Evolutionary conservation across 768 basidiomycete genomes (phyloP), one percentile per base, ranked within the genome.

Genomic region (Termitomyces sp.): DNA sequence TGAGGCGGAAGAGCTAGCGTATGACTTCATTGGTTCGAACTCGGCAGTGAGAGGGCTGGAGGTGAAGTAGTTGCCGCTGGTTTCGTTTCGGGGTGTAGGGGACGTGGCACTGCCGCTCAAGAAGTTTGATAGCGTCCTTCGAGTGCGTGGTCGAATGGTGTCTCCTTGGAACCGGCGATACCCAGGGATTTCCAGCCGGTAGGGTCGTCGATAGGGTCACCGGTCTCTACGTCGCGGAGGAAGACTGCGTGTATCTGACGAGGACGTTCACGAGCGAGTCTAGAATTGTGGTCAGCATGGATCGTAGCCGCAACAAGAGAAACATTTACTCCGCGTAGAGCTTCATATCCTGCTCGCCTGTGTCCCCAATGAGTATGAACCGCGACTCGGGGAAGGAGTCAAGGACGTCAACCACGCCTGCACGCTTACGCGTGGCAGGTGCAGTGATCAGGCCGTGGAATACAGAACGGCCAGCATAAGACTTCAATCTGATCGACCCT

Each of bases 261-360:
- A 0, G 88, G 84, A 11, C 85, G 76, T 55, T 91, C 86, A 17
- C 74, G 69, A 0, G 96, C 93, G 17, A 96, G 67, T 3, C 78
- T 79, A 53, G 10, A 8, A 17, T 43, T 12, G 27, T 31, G 25
- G 44, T 29, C 37, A 16, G 4, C 21, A 40, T 44, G n/a, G 34
- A 43, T n/a, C 17, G 14, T n/a, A 32, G 52, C 9, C 31, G 40
- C 11, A 9, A 32, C 3, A 35, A 16, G 32, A 35, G 23, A 14
- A 42, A 42, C 1, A 69, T 77, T n/a, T 62, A 82, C 81, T 84
- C 77, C 14, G 87, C 77, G 68, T 98, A 98, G 2, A 98, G 77
- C 69, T 98, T 95, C 43, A 98, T 73, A 71, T 98, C 96, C 63
- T 97, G 95, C 67, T 98, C 96, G 34, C 95, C 96, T 0, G 87